These are phyloP conservation scores for Diaporthe sp. DNA, from an alignment of 2,329 filamentous ascomycete genomes.

Conservation along the genomic window DNA sequence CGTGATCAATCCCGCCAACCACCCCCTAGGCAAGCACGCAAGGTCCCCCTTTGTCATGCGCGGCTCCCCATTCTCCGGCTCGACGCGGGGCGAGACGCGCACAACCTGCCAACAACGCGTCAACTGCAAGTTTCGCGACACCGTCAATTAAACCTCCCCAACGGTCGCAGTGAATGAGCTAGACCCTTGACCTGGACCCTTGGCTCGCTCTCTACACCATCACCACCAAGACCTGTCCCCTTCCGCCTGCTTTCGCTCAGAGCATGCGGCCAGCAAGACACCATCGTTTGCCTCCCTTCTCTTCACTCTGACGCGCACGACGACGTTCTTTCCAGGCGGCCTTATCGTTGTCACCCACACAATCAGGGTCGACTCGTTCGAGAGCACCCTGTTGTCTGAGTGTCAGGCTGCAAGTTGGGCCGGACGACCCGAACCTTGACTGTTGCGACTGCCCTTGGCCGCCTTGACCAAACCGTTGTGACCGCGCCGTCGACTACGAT, in stretches of 20 bases:
- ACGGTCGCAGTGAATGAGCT: background rate
- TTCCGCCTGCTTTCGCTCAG: background rate
- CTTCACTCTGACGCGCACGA: background rate
- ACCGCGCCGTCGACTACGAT: background rate
- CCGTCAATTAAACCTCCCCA: slow-evolving; percentile 19
- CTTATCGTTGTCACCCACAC: background rate
- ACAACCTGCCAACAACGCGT: slow-evolving; percentile 22
- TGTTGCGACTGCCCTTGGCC: background rate
- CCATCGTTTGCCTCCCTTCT: background rate
- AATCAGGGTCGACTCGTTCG: background rate
- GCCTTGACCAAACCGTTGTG: background rate
- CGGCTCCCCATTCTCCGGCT: slow-evolving; percentile 2
- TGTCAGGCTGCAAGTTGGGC: background rate
- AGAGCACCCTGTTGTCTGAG: background rate
- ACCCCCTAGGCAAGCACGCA: background rate
- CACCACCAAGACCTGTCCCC: background rate
- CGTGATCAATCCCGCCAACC: background rate
- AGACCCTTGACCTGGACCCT: background rate
- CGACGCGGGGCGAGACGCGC: slow-evolving; percentile 21
- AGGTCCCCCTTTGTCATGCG: background rate
- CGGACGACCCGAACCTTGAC: background rate
- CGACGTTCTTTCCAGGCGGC: background rate
- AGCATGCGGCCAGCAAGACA: slow-evolving; percentile 16
- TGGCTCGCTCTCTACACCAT: background rate
- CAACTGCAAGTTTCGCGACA: slow-evolving; percentile 24